Evolutionary conservation across 2,329 filamentous ascomycete genomes (phyloP).

Genomic region (Nemania abortiva): DNA sequence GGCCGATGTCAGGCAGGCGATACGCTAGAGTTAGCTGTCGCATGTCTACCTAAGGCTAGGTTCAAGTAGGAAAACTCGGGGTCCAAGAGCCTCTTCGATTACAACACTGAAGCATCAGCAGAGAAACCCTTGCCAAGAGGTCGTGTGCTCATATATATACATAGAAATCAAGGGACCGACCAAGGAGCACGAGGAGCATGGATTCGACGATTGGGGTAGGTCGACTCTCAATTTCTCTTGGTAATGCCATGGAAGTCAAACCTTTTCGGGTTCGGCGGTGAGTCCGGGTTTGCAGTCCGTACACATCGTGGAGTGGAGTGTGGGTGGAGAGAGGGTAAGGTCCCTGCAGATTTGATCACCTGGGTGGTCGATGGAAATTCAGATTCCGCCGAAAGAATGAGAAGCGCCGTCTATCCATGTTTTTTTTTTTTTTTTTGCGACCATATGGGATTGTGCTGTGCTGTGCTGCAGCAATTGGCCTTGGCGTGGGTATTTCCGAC

Average conservation of each 20-base stretch:
- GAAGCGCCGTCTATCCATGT: neutral
- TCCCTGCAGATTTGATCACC: conserved; percentile 35
- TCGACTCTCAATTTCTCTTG: neutral
- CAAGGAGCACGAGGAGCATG: neutral
- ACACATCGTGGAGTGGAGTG: neutral
- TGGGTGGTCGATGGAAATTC: conserved; percentile 11
- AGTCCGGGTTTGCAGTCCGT: conserved; percentile 26
- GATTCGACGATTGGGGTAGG: conserved; percentile 21
- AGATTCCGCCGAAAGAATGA: conserved; percentile 8
- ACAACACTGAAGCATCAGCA: neutral
- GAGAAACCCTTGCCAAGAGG: conserved; percentile 14
- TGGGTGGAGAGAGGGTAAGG: conserved; percentile 30
- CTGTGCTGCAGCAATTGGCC: neutral
- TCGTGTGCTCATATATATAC: conserved; percentile 10
- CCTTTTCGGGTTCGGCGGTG: conserved; percentile 28
- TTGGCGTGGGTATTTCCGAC: neutral
- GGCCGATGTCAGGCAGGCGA: conserved; percentile 6
- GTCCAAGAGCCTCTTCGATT: conserved; percentile 14
- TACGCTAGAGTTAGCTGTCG: neutral
- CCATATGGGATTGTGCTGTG: neutral
- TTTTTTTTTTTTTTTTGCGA: neutral
- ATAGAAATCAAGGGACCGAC: neutral
- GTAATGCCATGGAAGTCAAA: neutral
- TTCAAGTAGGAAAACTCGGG: conserved; percentile 1
- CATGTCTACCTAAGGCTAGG: neutral